phyloP scores from a whole-genome alignment of 2,329 filamentous ascomycete genomes.

The Ophiocordyceps camponoti-saundersi region DNA sequence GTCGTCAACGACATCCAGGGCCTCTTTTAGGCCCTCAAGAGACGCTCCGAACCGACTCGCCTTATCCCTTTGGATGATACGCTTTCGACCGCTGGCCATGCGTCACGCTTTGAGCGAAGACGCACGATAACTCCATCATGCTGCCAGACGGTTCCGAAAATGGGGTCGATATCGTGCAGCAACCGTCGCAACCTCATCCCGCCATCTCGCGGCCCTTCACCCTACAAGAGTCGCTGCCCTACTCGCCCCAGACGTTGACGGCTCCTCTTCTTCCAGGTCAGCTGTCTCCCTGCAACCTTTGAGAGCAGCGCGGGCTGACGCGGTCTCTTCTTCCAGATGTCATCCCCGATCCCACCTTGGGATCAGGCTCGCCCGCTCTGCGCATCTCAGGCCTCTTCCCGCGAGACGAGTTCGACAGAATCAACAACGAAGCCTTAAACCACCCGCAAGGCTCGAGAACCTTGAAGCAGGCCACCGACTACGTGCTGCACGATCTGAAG shows the following conservation, averaged over 20 bases:
- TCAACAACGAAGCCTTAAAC: constrained; percentile 53
- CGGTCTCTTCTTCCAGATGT: constrained; percentile 28
- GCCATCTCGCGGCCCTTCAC: constrained; percentile 32
- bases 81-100: constrained; percentile 12
- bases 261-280: constrained; percentile 62
- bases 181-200: constrained; percentile 8
- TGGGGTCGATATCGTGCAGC: constrained; percentile 12
- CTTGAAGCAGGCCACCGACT: constrained; percentile 54
- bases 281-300: constrained; percentile 5
- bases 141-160: constrained; percentile 15
- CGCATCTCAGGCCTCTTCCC: constrained; percentile 33
- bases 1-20: neutral
- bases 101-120: constrained; percentile 10
- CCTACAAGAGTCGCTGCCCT: constrained; percentile 64
- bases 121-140: constrained; percentile 14
- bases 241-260: constrained; percentile 65
- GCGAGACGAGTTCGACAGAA: constrained; percentile 39
- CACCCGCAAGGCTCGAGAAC: constrained; percentile 42
- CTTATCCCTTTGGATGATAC: constrained; percentile 9
- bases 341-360: constrained; percentile 46
- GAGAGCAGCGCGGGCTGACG: neutral
- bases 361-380: constrained; percentile 34
- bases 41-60: neutral
- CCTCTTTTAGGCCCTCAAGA: neutral
- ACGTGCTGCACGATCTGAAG: constrained; percentile 59